Base-by-base conservation (phyloP, 148 eudicot species). In the Rhododendron mucronatum region DNA sequence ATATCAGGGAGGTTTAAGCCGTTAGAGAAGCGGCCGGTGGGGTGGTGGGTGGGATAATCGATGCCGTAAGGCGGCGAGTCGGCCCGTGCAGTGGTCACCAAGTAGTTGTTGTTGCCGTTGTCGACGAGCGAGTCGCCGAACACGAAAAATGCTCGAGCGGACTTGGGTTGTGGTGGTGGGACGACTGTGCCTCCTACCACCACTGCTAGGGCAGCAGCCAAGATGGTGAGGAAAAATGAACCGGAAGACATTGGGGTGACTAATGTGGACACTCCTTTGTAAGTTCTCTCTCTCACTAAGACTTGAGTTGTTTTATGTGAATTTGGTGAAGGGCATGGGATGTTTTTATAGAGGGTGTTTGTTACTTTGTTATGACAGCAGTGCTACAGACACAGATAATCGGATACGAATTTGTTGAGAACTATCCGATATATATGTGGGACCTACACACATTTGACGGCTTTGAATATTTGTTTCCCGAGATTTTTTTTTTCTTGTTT, bases 61-160 rank as follows among this genome's bases (percentile, higher is more conserved):
- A 95, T 89, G 84, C 98, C 98, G 78, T 95, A 95, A 2, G 98
- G 98, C 3, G 91, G 93, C 61, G 88, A 83, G 83, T 95, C 94
- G 0, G 98, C 98, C 65, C 98, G 84, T 2, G 98, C 98, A 0
- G 93, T 87, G 82, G 98, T 95, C n/a, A 82, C 90, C 86, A 95
- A 85, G 88, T 67, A 95, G 87, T 95, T 94, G 92, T 95, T 95
- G 88, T 95, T 95, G 73, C 98, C 98, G 85, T 86, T 95, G 79
- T 95, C 98, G 15, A 95, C 98, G 0, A 95, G 90, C 1, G 98
- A 95, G 63, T 95, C 98, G 2, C 98, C 98, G 28, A 95, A 95
- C 85, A 95, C 96, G 30, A 91, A 95, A 83, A 93, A 95, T 1
- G 98, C 96, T 50, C 96, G 91, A 18, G 92, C 89, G 2, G 89